These are phyloP conservation scores for Sinapis alba DNA, from an alignment of 441 rosid species.

Conservation along the genomic window DNA sequence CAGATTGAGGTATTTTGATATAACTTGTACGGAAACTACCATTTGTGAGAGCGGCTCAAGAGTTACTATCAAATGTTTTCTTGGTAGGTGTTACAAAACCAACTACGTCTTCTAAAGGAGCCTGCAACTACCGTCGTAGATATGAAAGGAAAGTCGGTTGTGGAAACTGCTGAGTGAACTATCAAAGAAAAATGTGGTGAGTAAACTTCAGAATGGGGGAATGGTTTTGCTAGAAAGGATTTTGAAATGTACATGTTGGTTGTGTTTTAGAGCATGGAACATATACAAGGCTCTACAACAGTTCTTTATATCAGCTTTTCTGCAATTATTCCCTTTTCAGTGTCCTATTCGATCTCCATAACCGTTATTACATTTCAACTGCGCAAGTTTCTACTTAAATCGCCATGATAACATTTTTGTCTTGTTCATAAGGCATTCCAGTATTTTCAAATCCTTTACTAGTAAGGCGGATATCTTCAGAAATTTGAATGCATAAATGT, in stretches of 20 bases:
- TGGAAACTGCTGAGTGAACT: slow-evolving; percentile 15
- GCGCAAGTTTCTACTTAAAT: neutral
- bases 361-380: neutral
- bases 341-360: neutral
- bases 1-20: slow-evolving; percentile 61
- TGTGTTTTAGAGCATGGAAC: neutral
- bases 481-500: too few species aligned
- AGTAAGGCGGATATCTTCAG: too few species aligned
- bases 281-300: neutral
- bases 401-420: neutral
- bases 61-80: slow-evolving; percentile 1
- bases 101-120: slow-evolving; percentile 18
- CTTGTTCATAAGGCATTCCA: neutral
- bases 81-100: slow-evolving; percentile 16
- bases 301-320: neutral
- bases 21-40: neutral
- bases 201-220: neutral
- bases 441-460: neutral
- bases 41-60: neutral
- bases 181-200: slow-evolving; percentile 1
- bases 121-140: slow-evolving; percentile 4
- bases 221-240: neutral
- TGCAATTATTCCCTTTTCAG: neutral
- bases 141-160: slow-evolving; percentile 26
- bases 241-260: neutral